These are phyloP conservation scores for Vanderwaltozyma yarrowii DNA, from an alignment of 805 yeast genomes.

Conservation along the genomic window DNA sequence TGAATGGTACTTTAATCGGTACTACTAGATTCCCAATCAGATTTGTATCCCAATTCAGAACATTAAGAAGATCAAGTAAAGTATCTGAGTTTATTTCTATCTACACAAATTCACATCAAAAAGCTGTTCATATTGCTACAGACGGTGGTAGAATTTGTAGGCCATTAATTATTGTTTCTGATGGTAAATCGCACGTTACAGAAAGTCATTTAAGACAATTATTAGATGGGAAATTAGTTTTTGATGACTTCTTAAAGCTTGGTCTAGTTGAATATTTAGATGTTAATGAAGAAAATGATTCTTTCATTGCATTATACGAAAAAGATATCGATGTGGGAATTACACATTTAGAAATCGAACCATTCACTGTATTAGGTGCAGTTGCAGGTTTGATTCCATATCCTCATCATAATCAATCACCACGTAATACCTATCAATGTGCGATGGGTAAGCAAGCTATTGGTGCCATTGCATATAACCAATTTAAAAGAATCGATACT, in stretches of 20 bases:
- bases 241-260: constrained; percentile 76
- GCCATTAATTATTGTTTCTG: constrained; percentile 80
- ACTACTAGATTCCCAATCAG: constrained; percentile 77
- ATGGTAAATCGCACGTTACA: constrained; percentile 58
- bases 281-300: constrained; percentile 95
- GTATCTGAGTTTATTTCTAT: constrained; percentile 87
- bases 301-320: constrained; percentile 85
- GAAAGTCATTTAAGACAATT: constrained; percentile 59
- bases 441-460: constrained; percentile 99
- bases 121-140: constrained; percentile 93
- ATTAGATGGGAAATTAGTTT: constrained; percentile 62
- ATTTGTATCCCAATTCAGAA: constrained; percentile 72
- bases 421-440: constrained; percentile 98
- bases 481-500: constrained; percentile 91
- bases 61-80: constrained; percentile 71
- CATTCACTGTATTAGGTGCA: constrained; percentile 95
- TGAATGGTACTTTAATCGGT: constrained; percentile 93
- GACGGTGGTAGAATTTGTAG: constrained; percentile 99
- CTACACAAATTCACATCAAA: constrained; percentile 80
- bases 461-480: constrained; percentile 97
- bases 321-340: constrained; percentile 42
- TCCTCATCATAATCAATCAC: constrained; percentile 99
- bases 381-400: constrained; percentile 98
- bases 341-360: constrained; percentile 93
- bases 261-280: constrained; percentile 94